Evolutionary conservation across 148 eudicot genomes (phyloP), one percentile per base, ranked within the genome.

Genomic region (Persicaria tinctoria): DNA sequence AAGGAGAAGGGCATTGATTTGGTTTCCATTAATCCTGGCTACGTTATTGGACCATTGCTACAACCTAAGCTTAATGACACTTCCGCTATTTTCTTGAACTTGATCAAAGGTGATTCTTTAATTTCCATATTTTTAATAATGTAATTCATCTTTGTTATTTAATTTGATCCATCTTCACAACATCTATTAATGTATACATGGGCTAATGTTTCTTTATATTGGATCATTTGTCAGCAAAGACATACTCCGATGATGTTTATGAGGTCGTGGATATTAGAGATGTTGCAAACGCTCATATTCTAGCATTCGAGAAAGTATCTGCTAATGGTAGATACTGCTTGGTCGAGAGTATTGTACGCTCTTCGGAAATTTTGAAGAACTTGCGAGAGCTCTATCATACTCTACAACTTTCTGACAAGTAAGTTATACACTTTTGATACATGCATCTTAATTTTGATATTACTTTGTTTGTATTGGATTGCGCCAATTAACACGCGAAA

Each of bases 61-160:
- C 91, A 87, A 82, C 88, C 87, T 72, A 82, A 84, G 68, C 82
- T 87, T 55, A 87, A 84, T 53, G 54, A 80, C 77, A 86, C 89
- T 80, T 79, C 83, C 45, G 85, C 84, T 23, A 76, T 75, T 14
- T 64, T 88, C 51, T 80, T 81, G 18, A 78, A 74, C 17, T 53
- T 86, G 27, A 80, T 84, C 66, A 57, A 57, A 9, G 85, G 87
- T n/a, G n/a, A n/a, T n/a, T n/a, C n/a, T n/a, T n/a, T n/a, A n/a
- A n/a, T n/a, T n/a, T n/a, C n/a, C n/a, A n/a, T n/a, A n/a, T n/a
- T n/a, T n/a, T n/a, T n/a, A n/a, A n/a, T n/a, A n/a, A n/a, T n/a
- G n/a, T 78, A 72, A 59, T 20, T 68, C 8, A 16, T 18, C 20
- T 20, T 27, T 7, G n/a, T 6, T 68, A 10, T 11, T 51, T 51